Conservation (phyloP, 345 rosid species). For the Citrus trifoliata region DNA sequence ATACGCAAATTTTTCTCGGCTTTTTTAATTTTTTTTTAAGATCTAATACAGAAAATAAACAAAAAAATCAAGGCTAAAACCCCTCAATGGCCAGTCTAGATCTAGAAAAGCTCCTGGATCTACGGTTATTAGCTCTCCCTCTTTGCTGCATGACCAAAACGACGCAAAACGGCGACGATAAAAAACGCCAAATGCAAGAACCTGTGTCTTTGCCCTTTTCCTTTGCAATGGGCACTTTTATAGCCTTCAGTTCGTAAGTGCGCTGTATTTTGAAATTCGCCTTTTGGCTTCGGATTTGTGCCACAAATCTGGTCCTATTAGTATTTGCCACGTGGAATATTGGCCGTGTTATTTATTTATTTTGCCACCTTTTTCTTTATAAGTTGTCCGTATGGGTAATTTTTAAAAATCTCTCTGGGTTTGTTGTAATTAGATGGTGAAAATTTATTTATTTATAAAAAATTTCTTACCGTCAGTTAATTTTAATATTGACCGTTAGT, state of each 20-base stretch:
- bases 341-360: not conserved
- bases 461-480: too few species aligned
- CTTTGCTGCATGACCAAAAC: constrained; percentile 62
- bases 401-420: too few species aligned
- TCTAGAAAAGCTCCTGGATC: constrained; percentile 75
- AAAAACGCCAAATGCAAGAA: not conserved
- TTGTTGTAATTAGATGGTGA: too few species aligned
- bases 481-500: too few species aligned
- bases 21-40: not conserved
- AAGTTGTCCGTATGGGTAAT: too few species aligned
- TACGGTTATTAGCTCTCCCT: constrained; percentile 59
- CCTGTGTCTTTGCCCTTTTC: too few species aligned
- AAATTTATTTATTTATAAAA: too few species aligned
- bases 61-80: constrained; percentile 17
- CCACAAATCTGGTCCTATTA: too few species aligned
- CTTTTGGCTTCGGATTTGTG: not conserved
- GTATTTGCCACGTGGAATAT: too few species aligned
- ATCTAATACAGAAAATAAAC: too few species aligned
- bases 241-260: not conserved
- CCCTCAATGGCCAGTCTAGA: constrained; percentile 76
- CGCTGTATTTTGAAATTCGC: not conserved
- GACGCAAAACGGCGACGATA: not conserved
- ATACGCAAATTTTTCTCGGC: not conserved
- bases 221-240: not conserved
- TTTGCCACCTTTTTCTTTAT: not conserved